Conservation (phyloP, 1,284 basidiomycete species). For the Ganoderma lucidum region DNA sequence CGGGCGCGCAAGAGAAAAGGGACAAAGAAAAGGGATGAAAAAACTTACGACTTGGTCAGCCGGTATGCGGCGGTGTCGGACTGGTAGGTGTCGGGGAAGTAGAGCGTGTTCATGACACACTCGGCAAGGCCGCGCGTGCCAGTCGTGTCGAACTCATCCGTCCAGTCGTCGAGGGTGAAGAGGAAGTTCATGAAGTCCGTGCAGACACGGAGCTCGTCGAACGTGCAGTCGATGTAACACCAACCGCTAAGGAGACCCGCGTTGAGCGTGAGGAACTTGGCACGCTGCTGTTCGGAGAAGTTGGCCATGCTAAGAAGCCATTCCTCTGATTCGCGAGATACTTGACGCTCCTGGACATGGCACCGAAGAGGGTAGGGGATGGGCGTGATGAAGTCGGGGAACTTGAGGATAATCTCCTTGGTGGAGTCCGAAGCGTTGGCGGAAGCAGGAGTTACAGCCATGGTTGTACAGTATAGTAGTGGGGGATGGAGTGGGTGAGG, state of each 20-base stretch:
- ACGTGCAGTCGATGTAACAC: slow-evolving; percentile 41
- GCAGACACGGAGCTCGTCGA: slow-evolving; percentile 41
- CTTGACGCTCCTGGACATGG: slow-evolving; percentile 30
- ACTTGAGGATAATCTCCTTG: slow-evolving; percentile 29
- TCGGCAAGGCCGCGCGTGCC: slow-evolving; percentile 43
- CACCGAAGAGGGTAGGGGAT: slow-evolving; percentile 35
- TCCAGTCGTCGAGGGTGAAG: slow-evolving; percentile 46
- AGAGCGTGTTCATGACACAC: slow-evolving; percentile 45
- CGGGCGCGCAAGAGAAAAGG: slow-evolving; percentile 6
- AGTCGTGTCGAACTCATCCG: slow-evolving; percentile 40
- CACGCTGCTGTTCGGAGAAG: slow-evolving; percentile 35
- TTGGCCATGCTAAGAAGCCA: slow-evolving; percentile 37
- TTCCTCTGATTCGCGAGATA: slow-evolving; percentile 35
- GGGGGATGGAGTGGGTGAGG: slow-evolving; percentile 6
- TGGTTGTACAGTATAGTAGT: slow-evolving; percentile 27
- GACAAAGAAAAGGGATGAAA: not conserved
- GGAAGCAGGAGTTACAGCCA: slow-evolving; percentile 25
- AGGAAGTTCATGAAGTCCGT: slow-evolving; percentile 46
- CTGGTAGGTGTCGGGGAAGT: slow-evolving; percentile 30
- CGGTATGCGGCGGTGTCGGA: slow-evolving; percentile 34
- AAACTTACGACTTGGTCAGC: slow-evolving; percentile 35
- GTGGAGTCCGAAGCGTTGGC: slow-evolving; percentile 1
- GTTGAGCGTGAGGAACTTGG: slow-evolving; percentile 36
- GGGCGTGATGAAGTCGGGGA: slow-evolving; percentile 34
- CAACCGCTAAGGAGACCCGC: slow-evolving; percentile 38